Evolutionary conservation across 805 yeast species (phyloP).

Genomic region (Wickerhamomyces alni): DNA sequence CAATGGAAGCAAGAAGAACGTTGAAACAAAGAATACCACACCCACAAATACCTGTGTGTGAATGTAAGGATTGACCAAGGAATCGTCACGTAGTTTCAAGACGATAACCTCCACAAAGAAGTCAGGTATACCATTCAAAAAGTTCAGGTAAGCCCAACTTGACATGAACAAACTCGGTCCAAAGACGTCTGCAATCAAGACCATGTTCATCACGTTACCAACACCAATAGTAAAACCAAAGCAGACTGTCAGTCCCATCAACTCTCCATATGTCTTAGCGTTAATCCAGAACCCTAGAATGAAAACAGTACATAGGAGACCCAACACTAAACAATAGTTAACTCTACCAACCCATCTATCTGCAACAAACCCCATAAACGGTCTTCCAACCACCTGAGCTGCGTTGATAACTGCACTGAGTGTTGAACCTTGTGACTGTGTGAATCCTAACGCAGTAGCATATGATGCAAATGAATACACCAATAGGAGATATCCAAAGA

Average conservation of each 20-base stretch:
- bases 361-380: slow-evolving; percentile 39
- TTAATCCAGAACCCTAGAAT: slow-evolving; percentile 42
- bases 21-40: slow-evolving; percentile 34
- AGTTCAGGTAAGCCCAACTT: slow-evolving; percentile 34
- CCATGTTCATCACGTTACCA: slow-evolving; percentile 35
- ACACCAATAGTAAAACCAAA: slow-evolving; percentile 43
- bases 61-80: slow-evolving; percentile 36
- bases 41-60: slow-evolving; percentile 60
- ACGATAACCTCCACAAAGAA: slow-evolving; percentile 54
- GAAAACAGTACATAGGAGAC: slow-evolving; percentile 30
- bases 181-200: slow-evolving; percentile 35
- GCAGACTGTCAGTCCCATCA: slow-evolving; percentile 36
- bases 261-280: slow-evolving; percentile 32
- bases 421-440: slow-evolving; percentile 37
- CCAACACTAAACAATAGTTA: slow-evolving; percentile 34
- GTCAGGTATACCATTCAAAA: slow-evolving; percentile 27
- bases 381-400: slow-evolving; percentile 44
- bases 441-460: slow-evolving; percentile 42
- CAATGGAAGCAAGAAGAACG: slow-evolving; percentile 35
- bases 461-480: slow-evolving; percentile 41
- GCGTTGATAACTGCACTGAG: slow-evolving; percentile 42
- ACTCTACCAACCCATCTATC: slow-evolving; percentile 39
- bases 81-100: slow-evolving; percentile 33
- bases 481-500: slow-evolving; percentile 37
- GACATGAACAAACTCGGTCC: slow-evolving; percentile 30